Conservation (phyloP, 768 basidiomycete genomes). For the Trametes coccinea region DNA sequence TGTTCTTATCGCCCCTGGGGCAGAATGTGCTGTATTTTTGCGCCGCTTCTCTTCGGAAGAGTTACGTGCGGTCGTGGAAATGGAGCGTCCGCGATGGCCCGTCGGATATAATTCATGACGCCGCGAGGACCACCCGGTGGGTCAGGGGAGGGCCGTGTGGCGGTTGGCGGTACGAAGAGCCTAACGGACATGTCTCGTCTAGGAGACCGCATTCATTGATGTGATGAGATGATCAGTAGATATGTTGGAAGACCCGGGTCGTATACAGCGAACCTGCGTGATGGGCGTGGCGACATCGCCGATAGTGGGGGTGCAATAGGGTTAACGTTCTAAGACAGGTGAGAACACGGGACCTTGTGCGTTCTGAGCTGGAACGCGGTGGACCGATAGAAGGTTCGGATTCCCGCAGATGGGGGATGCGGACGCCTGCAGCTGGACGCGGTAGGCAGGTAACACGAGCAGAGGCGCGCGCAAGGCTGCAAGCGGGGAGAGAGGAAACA, state of each 20-base stretch:
- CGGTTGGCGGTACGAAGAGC: slow-evolving; percentile 4
- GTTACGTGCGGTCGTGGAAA: slow-evolving; percentile 4
- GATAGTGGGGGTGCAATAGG: slow-evolving; percentile 18
- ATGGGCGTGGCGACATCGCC: slow-evolving; percentile 12
- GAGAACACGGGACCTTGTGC: slow-evolving; percentile 13
- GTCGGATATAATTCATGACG: slow-evolving; percentile 23
- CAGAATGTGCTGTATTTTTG: slow-evolving; percentile 1
- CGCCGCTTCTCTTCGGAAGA: slow-evolving; percentile 18
- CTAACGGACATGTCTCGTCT: slow-evolving; percentile 17
- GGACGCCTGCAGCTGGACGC: not conserved
- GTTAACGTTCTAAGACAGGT: slow-evolving; percentile 19
- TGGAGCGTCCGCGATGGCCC: not conserved
- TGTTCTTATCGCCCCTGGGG: slow-evolving; percentile 16
- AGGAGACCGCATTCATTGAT: slow-evolving; percentile 8
- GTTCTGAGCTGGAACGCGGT: slow-evolving; percentile 15
- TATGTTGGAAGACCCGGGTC: slow-evolving; percentile 2
- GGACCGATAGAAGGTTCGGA: slow-evolving; percentile 8
- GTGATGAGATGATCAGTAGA: slow-evolving; percentile 16
- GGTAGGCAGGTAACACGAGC: not conserved
- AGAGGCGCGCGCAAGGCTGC: not conserved
- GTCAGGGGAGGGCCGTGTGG: slow-evolving; percentile 3
- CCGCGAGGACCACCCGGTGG: slow-evolving; percentile 11
- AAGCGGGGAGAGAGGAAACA: too few species aligned
- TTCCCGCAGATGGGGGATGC: not conserved
- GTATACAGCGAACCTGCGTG: slow-evolving; percentile 1